Evolutionary conservation across 1,284 basidiomycete species (phyloP).

Genomic region (Singerocomus inundabilis): DNA sequence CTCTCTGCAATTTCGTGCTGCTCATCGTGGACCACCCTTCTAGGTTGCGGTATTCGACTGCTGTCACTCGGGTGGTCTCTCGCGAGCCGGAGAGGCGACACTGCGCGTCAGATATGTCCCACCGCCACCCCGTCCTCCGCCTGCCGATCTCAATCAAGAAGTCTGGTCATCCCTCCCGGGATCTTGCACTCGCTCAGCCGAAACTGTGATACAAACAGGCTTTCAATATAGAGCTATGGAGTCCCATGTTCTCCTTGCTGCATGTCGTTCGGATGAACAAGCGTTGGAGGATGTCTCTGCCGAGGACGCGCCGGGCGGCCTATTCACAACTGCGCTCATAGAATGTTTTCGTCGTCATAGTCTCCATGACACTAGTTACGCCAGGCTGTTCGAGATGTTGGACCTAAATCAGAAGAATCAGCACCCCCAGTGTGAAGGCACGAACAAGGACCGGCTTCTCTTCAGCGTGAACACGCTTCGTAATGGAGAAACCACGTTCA

Average conservation of each 20-base stretch:
- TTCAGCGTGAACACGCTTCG: conserved; percentile 23
- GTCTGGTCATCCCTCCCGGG: conserved; percentile 9
- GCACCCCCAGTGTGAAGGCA: conserved; percentile 24
- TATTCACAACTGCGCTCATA: conserved; percentile 25
- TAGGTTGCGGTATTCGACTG: conserved; percentile 22
- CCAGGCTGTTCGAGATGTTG: conserved; percentile 13
- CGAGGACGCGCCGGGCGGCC: conserved; percentile 11
- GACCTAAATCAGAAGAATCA: conserved; percentile 10
- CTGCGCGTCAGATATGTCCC: conserved; percentile 14
- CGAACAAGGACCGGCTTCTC: conserved; percentile 18
- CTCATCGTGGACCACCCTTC: neutral
- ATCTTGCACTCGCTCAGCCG: conserved; percentile 6
- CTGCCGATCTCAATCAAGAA: conserved; percentile 17
- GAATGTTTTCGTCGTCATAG: conserved; percentile 12
- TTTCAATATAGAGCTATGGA: conserved; percentile 20
- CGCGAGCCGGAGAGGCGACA: conserved; percentile 1
- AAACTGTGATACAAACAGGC: conserved; percentile 9
- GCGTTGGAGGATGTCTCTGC: conserved; percentile 14
- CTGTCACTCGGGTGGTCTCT: conserved; percentile 25
- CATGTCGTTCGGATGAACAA: conserved; percentile 17
- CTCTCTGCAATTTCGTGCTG: too few relatives aligned
- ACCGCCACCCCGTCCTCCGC: conserved; percentile 7
- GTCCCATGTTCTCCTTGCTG: conserved; percentile 24
- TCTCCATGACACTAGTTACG: conserved; percentile 19
- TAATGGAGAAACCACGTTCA: conserved; percentile 19